Evolutionary conservation across 805 yeast genomes (phyloP), one percentile per base, ranked within the genome.

Genomic region (Peterozyma xylosa): DNA sequence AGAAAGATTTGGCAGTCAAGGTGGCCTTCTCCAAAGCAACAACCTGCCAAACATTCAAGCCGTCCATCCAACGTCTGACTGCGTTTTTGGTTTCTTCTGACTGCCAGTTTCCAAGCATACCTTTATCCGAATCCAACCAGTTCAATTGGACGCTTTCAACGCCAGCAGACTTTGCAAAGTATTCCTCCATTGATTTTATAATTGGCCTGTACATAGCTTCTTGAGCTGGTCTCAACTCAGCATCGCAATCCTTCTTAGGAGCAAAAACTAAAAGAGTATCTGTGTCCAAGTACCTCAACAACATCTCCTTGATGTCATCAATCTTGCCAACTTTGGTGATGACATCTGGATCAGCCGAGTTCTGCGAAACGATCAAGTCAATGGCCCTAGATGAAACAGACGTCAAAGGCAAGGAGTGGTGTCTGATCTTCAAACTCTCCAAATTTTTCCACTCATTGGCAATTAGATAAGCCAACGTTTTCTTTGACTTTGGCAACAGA

Each of bases 21-120:
- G 91, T 84, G n/a, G 96, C 84, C 53, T 87, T 80, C 62, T 93
- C 99, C 50, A 93, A 73, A 1, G 96, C 91, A 5, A 89, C 89
- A 46, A 91, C 67, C 54, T 89, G 85, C 83, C 86, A 90, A 35
- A 73, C 62, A 37, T 80, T 78, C 43, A 95, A 68, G 3, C 71
- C 48, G 48, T 72, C 63, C 53, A 90, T 60, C 81, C 87, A 93
- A 39, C 70, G 68, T 36, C 66, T 58, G 1, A 84, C 96, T 6
- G 81, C 80, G 29, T 60, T 65, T 54, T 71, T 80, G 0, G 86
- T 77, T 39, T 73, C 76, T 15, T 64, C 66, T 1, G 76, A 42
- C 63, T 93, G 99, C 37, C 62, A 58, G 64, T 89, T 88, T 9
- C 97, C 96, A 56, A 85, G 71, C 44, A 93, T 65, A 0, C 95